Conservation (phyloP, 305 asterid genomes). For the Solanum chacoense region DNA sequence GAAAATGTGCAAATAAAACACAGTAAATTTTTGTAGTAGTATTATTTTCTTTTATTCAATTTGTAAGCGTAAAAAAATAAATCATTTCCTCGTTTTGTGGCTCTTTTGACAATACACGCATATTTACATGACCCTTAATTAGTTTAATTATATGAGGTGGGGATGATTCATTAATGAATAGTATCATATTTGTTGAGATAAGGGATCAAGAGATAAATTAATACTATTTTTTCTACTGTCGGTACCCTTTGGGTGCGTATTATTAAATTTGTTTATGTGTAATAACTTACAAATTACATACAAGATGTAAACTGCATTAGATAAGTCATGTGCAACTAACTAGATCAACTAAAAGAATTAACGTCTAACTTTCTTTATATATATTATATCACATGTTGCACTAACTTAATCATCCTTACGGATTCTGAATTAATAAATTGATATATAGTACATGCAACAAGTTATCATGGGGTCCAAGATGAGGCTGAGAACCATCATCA, state of each 20-base stretch:
- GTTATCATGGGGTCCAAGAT: not conserved
- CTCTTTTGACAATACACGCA: not conserved
- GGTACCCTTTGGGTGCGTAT: accelerated
- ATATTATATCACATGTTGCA: not conserved
- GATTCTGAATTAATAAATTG: not conserved
- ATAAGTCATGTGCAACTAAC: not conserved
- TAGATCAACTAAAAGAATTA: not conserved
- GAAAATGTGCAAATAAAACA: not conserved
- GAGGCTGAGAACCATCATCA: not conserved
- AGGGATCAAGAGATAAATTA: not conserved
- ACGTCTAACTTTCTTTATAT: not conserved
- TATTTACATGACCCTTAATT: not conserved
- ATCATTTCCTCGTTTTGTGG: not conserved
- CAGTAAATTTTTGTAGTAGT: not conserved
- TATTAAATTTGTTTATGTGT: not conserved
- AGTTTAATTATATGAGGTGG: not conserved
- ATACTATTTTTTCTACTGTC: not conserved
- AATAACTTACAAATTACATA: not conserved
- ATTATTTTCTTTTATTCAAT: not conserved
- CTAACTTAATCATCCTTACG: not conserved
- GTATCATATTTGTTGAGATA: not conserved
- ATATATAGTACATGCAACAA: not conserved
- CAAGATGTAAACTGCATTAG: not conserved
- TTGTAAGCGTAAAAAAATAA: not conserved
- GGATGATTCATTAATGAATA: not conserved